These are phyloP conservation scores for Aethionema arabicum DNA, from an alignment of 345 rosid species.

Conservation along the genomic window DNA sequence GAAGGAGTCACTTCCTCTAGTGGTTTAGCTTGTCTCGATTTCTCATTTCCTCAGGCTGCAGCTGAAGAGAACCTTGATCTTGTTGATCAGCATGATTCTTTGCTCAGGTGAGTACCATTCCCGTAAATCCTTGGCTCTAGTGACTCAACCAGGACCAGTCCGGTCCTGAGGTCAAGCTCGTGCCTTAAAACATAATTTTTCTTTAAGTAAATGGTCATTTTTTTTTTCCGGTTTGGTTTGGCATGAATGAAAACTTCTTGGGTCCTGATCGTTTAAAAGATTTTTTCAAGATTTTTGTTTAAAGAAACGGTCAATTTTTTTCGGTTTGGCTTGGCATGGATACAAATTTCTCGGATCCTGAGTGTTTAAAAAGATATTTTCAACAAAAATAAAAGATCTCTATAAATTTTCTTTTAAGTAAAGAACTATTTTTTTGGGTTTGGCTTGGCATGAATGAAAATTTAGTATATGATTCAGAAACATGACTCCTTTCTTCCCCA, in stretches of 20 bases:
- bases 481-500: too few species aligned
- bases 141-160: not conserved
- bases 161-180: too few species aligned
- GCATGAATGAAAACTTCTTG: not conserved
- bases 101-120: slow-evolving; percentile 57
- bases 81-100: slow-evolving; percentile 66
- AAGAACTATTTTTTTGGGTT: too few species aligned
- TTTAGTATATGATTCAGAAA: too few species aligned
- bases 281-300: too few species aligned
- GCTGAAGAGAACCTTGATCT: slow-evolving; percentile 54
- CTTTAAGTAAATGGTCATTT: not conserved
- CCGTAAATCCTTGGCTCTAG: not conserved
- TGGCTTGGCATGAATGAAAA: too few species aligned
- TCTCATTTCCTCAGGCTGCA: slow-evolving; percentile 72
- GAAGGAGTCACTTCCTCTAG: slow-evolving; percentile 96
- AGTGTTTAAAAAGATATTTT: not conserved
- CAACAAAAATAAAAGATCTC: too few species aligned
- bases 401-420: too few species aligned
- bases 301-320: too few species aligned
- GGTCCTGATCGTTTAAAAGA: too few species aligned
- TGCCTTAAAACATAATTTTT: too few species aligned
- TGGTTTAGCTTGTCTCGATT: slow-evolving; percentile 87
- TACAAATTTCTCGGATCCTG: not conserved
- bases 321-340: too few species aligned
- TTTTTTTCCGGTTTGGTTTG: not conserved